phyloP scores from a whole-genome alignment of 1,284 basidiomycete genomes.

The Cutaneotrichosporon sp. region DNA sequence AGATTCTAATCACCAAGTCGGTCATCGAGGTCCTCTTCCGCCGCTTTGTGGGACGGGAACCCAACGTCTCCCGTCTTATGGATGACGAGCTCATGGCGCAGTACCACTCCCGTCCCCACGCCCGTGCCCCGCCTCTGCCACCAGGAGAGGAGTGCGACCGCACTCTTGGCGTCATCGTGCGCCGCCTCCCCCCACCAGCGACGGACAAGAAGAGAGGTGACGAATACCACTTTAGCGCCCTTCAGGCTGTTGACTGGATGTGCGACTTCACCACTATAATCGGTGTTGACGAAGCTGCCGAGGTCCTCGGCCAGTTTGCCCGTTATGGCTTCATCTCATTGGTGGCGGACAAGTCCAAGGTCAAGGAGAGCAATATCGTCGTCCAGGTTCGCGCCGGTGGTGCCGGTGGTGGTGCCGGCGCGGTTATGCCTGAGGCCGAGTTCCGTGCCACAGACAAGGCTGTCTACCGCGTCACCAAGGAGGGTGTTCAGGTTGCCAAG shows the following conservation, averaged over 20 bases:
- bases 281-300: conserved; percentile 92
- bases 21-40: conserved; percentile 95
- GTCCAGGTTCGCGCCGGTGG: conserved; percentile 64
- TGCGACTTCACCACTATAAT: conserved; percentile 96
- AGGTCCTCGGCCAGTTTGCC: conserved; percentile 96
- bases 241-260: conserved; percentile 90
- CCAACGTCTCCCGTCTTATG: conserved; percentile 63
- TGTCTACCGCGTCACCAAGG: conserved; percentile 89
- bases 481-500: conserved; percentile 77
- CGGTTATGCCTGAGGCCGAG: conserved; percentile 70
- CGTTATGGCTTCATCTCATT: conserved; percentile 86
- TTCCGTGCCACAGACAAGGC: conserved; percentile 93
- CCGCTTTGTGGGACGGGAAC: conserved; percentile 81
- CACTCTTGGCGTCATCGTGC: conserved; percentile 53
- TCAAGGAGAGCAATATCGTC: conserved; percentile 82
- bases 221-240: conserved; percentile 81
- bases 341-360: conserved; percentile 65
- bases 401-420: conserved; percentile 48
- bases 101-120: conserved; percentile 43
- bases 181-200: conserved; percentile 19
- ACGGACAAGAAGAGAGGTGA: conserved; percentile 28
- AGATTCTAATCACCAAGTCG: conserved; percentile 90
- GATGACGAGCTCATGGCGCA: conserved; percentile 51
- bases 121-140: conserved; percentile 30
- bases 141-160: conserved; percentile 53